Evolutionary conservation across 176 grass and related monocot species (phyloP), one percentile per base, ranked within the genome.

Genomic region (Zizania latifolia): DNA sequence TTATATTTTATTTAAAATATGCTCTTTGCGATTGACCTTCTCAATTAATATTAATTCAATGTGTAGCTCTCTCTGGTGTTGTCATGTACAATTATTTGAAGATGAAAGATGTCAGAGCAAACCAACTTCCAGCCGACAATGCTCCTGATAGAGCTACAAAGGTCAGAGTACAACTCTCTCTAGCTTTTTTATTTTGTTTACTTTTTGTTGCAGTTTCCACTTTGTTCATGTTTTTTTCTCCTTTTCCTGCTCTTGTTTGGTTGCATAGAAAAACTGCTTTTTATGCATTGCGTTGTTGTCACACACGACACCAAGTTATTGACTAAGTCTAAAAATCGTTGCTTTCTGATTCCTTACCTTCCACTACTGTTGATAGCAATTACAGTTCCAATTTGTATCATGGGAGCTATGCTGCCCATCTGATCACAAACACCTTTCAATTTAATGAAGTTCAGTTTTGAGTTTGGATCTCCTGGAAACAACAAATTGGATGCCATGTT

Each of bases 41-140:
- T 46, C 58, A 74, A 63, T 62, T 60, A 57, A 17, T 80, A 79
- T 43, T 29, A 15, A 57, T 80, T 72, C 30, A 37, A 62, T 54
- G 28, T 85, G 58, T 69, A 99, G 96, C 96, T 44, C 92, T 99
- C 38, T 99, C 78, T 68, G 96, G 96, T 24, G 96, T 99, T 75
- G 89, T 95, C 67, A 78, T 99, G 85, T 99, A 99, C 84, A 99
- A 99, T 77, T 99, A 99, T 83, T 88, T 99, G 89, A 99, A 99
- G 84, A 90, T 99, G 59, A 99, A 79, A 86, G 96, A 99, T 84
- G 89, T 81, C 54, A 82, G 77, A 89, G 84, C 84, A 31, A 99
- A 80, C 46, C 79, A 84, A 79, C 71, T 92, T 73, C 92, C 89
- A 64, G 43, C 69, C 34, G 92, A 99, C 65, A 86, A 23, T 44